These are phyloP conservation scores for Polytolypa hystricis DNA, from an alignment of 2,329 filamentous ascomycete genomes.

Conservation along the genomic window DNA sequence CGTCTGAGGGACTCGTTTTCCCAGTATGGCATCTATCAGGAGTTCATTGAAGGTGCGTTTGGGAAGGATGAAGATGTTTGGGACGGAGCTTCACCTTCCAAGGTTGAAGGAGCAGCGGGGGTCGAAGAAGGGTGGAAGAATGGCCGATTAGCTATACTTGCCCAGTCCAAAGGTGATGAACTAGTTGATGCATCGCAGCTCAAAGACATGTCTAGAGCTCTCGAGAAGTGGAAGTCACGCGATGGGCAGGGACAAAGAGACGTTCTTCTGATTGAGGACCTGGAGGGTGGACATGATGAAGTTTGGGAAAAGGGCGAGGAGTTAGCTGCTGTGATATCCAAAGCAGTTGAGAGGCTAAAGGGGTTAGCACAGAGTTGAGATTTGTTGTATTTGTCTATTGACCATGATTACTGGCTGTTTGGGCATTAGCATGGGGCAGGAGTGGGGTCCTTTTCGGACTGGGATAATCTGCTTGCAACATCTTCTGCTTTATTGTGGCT, in stretches of 20 bases:
- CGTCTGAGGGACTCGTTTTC: conserved; percentile 24
- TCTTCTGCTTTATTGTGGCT: too few species aligned
- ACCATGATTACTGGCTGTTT: too few species aligned
- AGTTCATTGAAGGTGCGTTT: conserved; percentile 33
- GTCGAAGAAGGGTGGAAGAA: conserved; percentile 24
- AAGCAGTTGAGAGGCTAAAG: conserved; percentile 20
- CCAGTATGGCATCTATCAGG: conserved; percentile 25
- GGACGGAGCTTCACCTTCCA: conserved; percentile 30
- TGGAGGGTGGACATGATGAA: conserved; percentile 31
- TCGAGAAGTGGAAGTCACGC: conserved; percentile 41
- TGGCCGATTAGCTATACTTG: conserved; percentile 28
- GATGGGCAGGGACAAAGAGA: conserved; percentile 28
- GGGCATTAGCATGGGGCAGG: too few species aligned
- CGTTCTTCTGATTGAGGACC: conserved; percentile 28
- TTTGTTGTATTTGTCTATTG: neutral
- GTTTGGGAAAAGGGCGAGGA: conserved; percentile 31
- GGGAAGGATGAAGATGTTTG: conserved; percentile 26
- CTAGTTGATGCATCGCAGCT: conserved; percentile 30
- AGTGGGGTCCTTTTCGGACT: too few species aligned
- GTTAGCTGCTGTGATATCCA: conserved; percentile 27
- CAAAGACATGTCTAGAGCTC: conserved; percentile 37
- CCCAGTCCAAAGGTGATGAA: conserved; percentile 31
- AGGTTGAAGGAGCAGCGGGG: conserved; percentile 18
- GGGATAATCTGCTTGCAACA: too few species aligned
- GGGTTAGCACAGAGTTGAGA: too few species aligned